Evolutionary conservation across 306 rosid genomes (phyloP), one percentile per base, ranked within the genome.

Genomic region (Medicago arabica): DNA sequence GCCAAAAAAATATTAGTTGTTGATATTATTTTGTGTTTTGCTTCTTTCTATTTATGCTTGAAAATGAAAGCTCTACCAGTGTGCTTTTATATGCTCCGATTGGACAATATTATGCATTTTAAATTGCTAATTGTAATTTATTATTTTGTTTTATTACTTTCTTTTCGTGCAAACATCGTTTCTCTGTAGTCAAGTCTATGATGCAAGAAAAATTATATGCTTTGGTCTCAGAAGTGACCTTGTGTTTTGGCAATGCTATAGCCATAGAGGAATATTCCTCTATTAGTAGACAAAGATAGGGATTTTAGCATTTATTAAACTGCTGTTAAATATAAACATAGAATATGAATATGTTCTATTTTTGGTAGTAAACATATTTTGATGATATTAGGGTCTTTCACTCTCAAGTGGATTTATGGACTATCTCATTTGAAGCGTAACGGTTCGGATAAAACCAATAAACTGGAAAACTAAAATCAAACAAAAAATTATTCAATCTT

Each of bases 151-250:
- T 77, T 77, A 75, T 83, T 76, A 71, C 87, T 80, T 84, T 76
- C 87, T 84, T 84, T 80, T 71, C 84, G 64, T 84, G 74, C 87
- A 80, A 76, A 71, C 83, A 72, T 78, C 49, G 71, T 46, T 38
- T 64, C 70, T 23, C 31, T 76, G 69, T 44, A 23, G 16, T 9
- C 7, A 67, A 67, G 54, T 25, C 10, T 16, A 11, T 46, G 9
- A 59, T 72, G 75, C 74, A 73, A 73, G 81, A 49, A 65, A 83
- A 71, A 40, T 43, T 17, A 80, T 80, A 83, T 83, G 55, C 87
- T 69, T 83, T 76, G 55, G 70, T 53, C 57, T 31, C 31, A 23
- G 55, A 14, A 65, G 68, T 39, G 31, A 41, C 81, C 57, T 64
- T 71, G 14, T 44, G 16, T 71, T 75, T 76, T 70, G 70, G 72